Percentiles rank a stretch among this genome's conserved stretches.
Conservation (phyloP, 1,284 basidiomycete genomes). For the Apiotrichum laibachii region DNA sequence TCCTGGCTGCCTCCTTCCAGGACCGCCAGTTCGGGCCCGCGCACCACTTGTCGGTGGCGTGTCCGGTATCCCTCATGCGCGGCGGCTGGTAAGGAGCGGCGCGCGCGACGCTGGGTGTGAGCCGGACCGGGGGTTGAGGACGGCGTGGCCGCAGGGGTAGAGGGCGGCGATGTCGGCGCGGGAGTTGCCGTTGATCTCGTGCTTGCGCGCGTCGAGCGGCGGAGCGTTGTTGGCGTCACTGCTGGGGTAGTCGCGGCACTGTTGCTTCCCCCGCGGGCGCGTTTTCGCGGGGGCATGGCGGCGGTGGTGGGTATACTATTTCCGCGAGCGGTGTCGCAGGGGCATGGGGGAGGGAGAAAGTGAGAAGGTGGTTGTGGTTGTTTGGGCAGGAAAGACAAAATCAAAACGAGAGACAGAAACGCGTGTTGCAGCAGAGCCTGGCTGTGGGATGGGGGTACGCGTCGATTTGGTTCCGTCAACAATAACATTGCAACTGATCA, state of each 20-base stretch:
- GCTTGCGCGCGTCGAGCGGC: no score
- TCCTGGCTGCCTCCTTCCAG: slow-evolving; percentile 25
- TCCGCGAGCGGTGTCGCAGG: no score
- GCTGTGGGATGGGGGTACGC: no score
- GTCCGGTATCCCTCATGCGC: slow-evolving; percentile 11
- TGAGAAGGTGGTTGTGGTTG: no score
- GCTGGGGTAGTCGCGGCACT: neutral
- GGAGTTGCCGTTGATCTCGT: neutral
- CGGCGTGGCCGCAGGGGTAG: neutral
- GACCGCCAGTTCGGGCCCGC: slow-evolving; percentile 13
- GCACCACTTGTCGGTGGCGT: slow-evolving; percentile 11
- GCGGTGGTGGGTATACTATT: no score
- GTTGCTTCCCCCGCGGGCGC: slow-evolving; percentile 5
- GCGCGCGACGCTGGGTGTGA: neutral
- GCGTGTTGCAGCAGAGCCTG: no score
- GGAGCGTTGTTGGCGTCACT: neutral
- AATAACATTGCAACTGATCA: no score
- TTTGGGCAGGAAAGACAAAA: no score
- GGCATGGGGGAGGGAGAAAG: no score
- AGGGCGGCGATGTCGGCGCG: neutral
- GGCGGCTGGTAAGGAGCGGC: no score
- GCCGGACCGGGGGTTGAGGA: neutral
- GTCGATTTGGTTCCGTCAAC: no score
- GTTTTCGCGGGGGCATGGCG: slow-evolving; percentile 13
- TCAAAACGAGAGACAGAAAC: no score